Evolutionary conservation across 306 rosid species (phyloP), one percentile per base, ranked within the genome.

Genomic region (Trifolium dubium): DNA sequence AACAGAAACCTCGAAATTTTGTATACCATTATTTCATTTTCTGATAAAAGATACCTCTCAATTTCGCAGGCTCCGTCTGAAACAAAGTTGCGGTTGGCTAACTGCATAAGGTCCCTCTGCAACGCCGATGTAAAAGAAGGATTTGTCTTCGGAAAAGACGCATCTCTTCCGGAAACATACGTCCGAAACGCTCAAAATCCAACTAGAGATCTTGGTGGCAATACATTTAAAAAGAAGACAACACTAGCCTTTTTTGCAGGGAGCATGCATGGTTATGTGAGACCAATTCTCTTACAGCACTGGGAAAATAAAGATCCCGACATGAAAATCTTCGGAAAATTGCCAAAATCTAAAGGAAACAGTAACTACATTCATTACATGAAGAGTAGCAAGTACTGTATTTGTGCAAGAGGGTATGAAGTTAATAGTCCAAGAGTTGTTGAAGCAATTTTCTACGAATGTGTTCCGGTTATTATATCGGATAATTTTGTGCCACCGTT

Each of bases 361-460:
- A 87, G 69, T 81, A 84, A 85, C 83, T 89, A 89, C 67, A 79
- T 81, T 13, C 84, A 77, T 5, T 83, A 84, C 86, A 93, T 93
- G 97, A 91, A 88, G 89, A 89, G 80, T 83, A 93, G 96, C 85
- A 93, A 91, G 83, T 93, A 86, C 79, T 93, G 98, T 39, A 91
- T 93, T 10, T 93, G 98, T 43, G 97, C 96, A 50, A 93, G 75
- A 83, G 98, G 98, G 5, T 89, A 86, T 18, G 97, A 93, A 85
- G 98, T 93, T 15, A 91, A 89, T 67, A 93, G 98, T 70, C 98
- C 98, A 0, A 58, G 98, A 71, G 98, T 91, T 2, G 98, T 93
- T 40, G 97, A 93, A 77, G 90, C 98, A 51, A 86, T 93, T 63
- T 76, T 90, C 82, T 82, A 85, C 8, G 97, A 87, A 77, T 93